A percentile compares a stretch with the other conserved stretches of the same genome.
Conservation (phyloP, 2,329 filamentous ascomycete species). For the Phyllosticta ampelicida region DNA sequence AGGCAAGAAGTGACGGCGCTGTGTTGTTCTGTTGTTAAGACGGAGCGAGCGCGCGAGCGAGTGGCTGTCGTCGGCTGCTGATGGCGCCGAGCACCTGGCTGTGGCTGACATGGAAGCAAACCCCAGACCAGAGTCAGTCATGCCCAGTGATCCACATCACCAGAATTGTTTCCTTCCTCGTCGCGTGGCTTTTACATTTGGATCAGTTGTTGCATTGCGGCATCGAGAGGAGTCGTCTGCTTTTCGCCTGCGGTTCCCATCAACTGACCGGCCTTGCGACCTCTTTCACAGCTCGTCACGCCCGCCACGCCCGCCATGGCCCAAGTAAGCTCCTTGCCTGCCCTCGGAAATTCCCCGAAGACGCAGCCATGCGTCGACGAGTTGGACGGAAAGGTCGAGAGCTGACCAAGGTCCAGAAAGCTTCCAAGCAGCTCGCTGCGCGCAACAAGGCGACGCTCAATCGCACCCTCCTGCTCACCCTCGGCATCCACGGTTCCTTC, state of each 20-base stretch:
- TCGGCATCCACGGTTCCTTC: conserved; percentile 63
- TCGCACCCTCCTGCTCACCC: conserved; percentile 68
- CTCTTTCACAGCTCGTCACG: neutral
- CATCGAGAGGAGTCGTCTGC: neutral
- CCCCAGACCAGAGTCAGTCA: neutral
- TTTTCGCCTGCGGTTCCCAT: neutral
- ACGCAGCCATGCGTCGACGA: neutral
- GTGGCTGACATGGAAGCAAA: too few species aligned
- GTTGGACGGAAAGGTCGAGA: neutral
- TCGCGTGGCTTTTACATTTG: neutral
- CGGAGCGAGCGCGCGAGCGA: too few species aligned
- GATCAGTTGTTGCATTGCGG: too few species aligned
- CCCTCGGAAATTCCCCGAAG: neutral
- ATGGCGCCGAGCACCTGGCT: neutral
- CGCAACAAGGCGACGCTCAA: conserved; percentile 68
- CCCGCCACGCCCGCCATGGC: neutral
- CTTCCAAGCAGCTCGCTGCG: conserved; percentile 54
- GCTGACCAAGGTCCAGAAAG: conserved; percentile 31
- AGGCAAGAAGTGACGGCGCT: neutral
- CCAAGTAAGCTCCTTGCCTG: neutral
- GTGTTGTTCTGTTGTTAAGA: neutral
- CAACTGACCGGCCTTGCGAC: neutral
- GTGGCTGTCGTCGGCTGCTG: neutral
- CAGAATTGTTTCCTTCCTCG: neutral
- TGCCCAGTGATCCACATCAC: neutral